Evolutionary conservation across 768 basidiomycete genomes (phyloP).

Genomic region (Naematelia encephala): DNA sequence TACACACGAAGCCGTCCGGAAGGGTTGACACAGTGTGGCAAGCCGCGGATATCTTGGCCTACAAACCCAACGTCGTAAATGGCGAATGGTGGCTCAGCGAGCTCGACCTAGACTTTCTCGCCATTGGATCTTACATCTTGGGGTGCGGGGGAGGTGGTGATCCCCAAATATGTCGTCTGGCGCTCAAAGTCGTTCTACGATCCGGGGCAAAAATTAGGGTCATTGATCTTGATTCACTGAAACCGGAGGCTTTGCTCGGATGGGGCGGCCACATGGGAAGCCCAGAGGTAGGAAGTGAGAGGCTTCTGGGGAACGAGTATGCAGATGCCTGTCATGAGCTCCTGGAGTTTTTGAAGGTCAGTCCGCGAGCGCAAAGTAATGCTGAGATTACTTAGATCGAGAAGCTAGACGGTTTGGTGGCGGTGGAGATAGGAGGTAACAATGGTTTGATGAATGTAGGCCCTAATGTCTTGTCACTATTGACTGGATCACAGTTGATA

Average conservation of each 20-base stretch:
- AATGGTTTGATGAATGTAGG: slow-evolving; percentile 17
- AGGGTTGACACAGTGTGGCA: slow-evolving; percentile 9
- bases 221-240: slow-evolving; percentile 51
- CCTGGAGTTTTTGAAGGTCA: slow-evolving; percentile 6
- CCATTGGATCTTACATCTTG: slow-evolving; percentile 63
- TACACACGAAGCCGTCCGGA: background rate
- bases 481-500: slow-evolving; percentile 1
- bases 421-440: slow-evolving; percentile 13
- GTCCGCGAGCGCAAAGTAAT: background rate
- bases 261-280: slow-evolving; percentile 42
- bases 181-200: slow-evolving; percentile 57
- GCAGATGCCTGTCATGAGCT: background rate
- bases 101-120: slow-evolving; percentile 59
- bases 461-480: background rate
- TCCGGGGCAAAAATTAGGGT: slow-evolving; percentile 56
- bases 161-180: slow-evolving; percentile 58
- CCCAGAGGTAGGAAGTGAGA: slow-evolving; percentile 12
- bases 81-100: slow-evolving; percentile 56
- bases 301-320: slow-evolving; percentile 13
- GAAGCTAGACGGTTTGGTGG: slow-evolving; percentile 5
- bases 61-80: slow-evolving; percentile 52
- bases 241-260: slow-evolving; percentile 51
- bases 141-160: slow-evolving; percentile 66
- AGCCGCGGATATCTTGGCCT: slow-evolving; percentile 48
- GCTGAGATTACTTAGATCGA: slow-evolving; percentile 13